Evolutionary conservation across 805 yeast species (phyloP), one percentile per base, ranked within the genome.

Genomic region (Ogataea allantospora): DNA sequence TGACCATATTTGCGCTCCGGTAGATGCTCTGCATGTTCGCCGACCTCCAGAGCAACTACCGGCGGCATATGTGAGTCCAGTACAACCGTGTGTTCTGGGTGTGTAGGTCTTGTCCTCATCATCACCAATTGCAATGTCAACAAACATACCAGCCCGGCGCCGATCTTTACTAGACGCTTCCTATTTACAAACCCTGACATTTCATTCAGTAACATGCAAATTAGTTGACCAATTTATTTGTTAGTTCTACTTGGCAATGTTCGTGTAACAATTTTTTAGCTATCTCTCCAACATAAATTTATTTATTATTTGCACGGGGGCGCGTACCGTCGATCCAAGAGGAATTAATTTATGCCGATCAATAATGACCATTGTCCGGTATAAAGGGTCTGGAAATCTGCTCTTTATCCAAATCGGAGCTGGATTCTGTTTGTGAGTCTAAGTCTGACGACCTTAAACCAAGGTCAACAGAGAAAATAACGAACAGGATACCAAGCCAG

Each of bases 401-500:
- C 13, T 30, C 36, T 26, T 34, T 35, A 25, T 30, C 40, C 30
- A 35, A 35, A 8, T 23, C 38, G 11, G 36, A 23, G 22, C 38
- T 30, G 23, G 29, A 14, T 13, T 36, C 38, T 6, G 41, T 32
- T 13, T 20, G 27, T 18, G 28, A 23, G 14, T 38, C 41, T 5
- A 27, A 25, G 22, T 29, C 35, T 14, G 43, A 45, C 17, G 42
- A 42, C 14, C 46, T 35, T 25, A 45, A 38, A 9, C 52, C 66
- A 32, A 88, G 70, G 57, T 91, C 97, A 43, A 75, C 70, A 2
- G 83, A 65, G 58, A 89, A 69, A 40, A 80, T 63, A 4, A 81
- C 54, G 47, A 81, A 74, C 43, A 84, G 67, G 22, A 81, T 51
- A 3, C 95, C 93, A 56, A 84, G 89, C 78, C 86, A 80, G 62